Conservation (phyloP, 2,329 filamentous ascomycete species). For the Fusarium sp. region DNA sequence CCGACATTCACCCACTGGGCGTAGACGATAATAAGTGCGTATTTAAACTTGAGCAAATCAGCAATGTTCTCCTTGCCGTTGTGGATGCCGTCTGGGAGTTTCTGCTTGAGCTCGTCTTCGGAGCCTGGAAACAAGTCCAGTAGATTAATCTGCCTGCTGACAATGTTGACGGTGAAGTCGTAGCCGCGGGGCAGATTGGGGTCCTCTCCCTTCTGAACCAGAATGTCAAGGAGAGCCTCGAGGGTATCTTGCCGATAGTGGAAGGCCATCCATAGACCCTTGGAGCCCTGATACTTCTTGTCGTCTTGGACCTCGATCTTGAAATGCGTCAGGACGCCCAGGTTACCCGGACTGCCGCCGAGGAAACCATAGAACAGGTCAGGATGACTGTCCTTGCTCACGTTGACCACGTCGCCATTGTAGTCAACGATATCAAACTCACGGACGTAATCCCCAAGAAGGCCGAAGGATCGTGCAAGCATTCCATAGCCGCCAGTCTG, state of each 20-base stretch:
- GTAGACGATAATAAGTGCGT: not conserved
- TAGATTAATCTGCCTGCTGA: not conserved
- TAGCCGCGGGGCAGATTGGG: not conserved
- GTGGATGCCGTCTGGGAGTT: not conserved
- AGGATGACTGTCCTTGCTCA: slow-evolving; percentile 55
- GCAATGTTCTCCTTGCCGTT: slow-evolving; percentile 24
- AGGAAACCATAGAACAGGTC: slow-evolving; percentile 68
- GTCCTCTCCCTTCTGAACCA: not conserved
- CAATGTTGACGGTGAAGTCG: not conserved
- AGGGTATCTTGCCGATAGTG: not conserved
- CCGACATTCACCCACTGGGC: slow-evolving; percentile 1
- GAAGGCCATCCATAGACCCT: not conserved
- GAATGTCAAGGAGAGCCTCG: not conserved
- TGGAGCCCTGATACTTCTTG: not conserved
- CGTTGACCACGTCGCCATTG: slow-evolving; percentile 54
- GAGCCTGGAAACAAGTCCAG: not conserved
- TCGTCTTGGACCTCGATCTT: slow-evolving; percentile 4
- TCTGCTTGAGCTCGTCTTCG: not conserved
- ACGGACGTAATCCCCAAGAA: slow-evolving; percentile 63
- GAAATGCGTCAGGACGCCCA: slow-evolving; percentile 52
- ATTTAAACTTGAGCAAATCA: slow-evolving; percentile 8
- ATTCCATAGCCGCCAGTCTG: slow-evolving; percentile 60
- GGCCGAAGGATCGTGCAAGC: slow-evolving; percentile 58
- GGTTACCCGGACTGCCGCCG: slow-evolving; percentile 66
- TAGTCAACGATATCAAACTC: slow-evolving; percentile 58